These are phyloP conservation scores for Nakazawaea ambrosiae DNA, from an alignment of 805 yeast species.

Conservation along the genomic window DNA sequence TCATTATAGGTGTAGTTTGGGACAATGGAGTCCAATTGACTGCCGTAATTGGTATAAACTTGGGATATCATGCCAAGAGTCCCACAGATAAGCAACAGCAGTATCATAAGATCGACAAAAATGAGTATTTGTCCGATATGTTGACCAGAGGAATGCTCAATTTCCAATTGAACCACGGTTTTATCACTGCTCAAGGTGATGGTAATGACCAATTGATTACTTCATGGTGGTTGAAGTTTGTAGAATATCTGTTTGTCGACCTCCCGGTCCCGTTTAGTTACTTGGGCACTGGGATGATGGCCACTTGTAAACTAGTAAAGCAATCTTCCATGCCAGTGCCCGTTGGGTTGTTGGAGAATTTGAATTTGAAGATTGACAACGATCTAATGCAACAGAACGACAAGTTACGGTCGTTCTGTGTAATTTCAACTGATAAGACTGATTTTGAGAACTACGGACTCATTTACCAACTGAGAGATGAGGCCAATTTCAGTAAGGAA, in stretches of 20 bases:
- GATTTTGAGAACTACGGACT: not conserved
- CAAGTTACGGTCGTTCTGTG: too few species aligned
- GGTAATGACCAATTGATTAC: not conserved
- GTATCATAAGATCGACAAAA: not conserved
- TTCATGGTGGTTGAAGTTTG: not conserved
- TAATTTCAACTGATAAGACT: not conserved
- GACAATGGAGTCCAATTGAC: not conserved
- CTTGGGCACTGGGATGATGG: not conserved
- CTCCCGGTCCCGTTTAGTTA: not conserved
- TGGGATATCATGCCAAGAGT: too few species aligned
- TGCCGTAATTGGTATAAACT: constrained; percentile 3
- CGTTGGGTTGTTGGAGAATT: constrained; percentile 21
- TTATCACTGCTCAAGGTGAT: not conserved
- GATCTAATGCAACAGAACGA: too few species aligned
- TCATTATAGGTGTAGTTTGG: not conserved
- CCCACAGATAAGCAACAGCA: too few species aligned
- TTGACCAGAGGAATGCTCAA: not conserved
- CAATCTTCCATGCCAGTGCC: constrained; percentile 23
- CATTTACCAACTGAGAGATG: not conserved
- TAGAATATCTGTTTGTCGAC: not conserved
- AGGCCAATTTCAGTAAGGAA: constrained; percentile 1
- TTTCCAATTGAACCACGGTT: constrained; percentile 4
- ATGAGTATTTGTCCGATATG: constrained; percentile 1
- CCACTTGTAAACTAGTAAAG: constrained; percentile 8
- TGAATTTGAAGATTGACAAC: constrained; percentile 18